A percentile compares a stretch with the other conserved stretches of the same genome.
phyloP scores from a whole-genome alignment of 306 rosid genomes.

The Myrica gale region DNA sequence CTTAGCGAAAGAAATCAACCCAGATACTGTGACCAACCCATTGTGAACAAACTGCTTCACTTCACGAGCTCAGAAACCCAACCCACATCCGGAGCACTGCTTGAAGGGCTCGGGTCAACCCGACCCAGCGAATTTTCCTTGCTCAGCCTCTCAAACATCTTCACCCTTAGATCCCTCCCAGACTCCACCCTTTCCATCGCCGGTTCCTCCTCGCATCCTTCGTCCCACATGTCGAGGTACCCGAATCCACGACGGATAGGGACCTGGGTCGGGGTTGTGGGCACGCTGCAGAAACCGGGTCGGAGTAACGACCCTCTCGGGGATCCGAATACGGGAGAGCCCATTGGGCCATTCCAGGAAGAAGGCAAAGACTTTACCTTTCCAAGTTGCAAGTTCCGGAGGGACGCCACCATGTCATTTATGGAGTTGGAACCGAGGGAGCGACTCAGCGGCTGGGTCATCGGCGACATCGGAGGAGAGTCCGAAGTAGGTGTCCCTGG shows the following conservation, averaged over 20 bases:
- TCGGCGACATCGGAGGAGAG: conserved; percentile 76
- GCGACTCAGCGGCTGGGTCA: conserved; percentile 49
- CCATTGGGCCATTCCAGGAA: conserved; percentile 44
- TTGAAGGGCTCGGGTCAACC: conserved; percentile 24
- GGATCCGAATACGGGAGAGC: conserved; percentile 58
- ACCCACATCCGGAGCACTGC: conserved; percentile 63
- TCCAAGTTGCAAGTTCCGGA: conserved; percentile 68
- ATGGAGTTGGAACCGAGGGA: conserved; percentile 57
- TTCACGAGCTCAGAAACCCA: conserved; percentile 83
- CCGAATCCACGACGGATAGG: conserved; percentile 41
- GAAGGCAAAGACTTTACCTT: conserved; percentile 63
- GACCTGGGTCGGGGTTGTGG: conserved; percentile 62
- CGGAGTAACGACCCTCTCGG: conserved; percentile 67
- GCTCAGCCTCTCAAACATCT: conserved; percentile 82
- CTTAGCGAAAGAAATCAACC: conserved; percentile 6
- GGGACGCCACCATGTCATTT: conserved; percentile 58
- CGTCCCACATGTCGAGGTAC: conserved; percentile 50
- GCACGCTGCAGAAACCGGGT: conserved; percentile 73
- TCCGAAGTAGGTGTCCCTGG: conserved; percentile 48
- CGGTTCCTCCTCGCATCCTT: conserved; percentile 63
- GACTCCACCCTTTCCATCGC: conserved; percentile 94
- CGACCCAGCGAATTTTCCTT: conserved; percentile 63
- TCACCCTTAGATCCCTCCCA: conserved; percentile 67
- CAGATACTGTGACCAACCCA: neutral
- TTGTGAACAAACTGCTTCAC: conserved; percentile 20